phyloP scores from a whole-genome alignment of 495 filamentous ascomycete species.

The Opeltia flavorubescens region DNA sequence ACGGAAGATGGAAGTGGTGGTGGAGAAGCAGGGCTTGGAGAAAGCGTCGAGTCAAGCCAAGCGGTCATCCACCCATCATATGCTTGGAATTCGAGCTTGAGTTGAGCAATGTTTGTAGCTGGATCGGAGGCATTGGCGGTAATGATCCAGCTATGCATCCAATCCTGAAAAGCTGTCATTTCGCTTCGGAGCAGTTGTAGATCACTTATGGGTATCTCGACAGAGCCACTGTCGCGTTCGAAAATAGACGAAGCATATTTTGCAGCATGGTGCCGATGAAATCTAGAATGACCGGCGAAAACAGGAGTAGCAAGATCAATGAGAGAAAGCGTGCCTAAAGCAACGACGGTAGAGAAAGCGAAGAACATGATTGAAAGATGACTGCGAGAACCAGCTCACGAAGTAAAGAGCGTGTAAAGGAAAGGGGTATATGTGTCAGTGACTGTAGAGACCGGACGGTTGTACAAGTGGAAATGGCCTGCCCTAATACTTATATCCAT shows the following conservation, averaged over 20 bases:
- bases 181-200: constrained; percentile 8
- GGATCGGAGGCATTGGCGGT: constrained; percentile 1
- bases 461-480: neutral
- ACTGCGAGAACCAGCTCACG: constrained; percentile 10
- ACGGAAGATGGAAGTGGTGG: constrained; percentile 1
- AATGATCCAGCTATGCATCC: constrained; percentile 11
- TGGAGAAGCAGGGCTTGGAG: neutral
- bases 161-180: constrained; percentile 9
- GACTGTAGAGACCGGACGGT: neutral
- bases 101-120: constrained; percentile 3
- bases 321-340: constrained; percentile 6
- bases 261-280: constrained; percentile 2
- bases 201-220: constrained; percentile 4
- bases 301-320: constrained; percentile 3
- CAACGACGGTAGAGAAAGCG: constrained; percentile 2
- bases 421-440: neutral
- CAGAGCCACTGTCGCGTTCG: neutral
- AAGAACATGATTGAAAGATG: constrained; percentile 7
- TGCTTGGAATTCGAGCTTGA: constrained; percentile 11
- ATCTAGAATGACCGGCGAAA: constrained; percentile 7
- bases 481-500: constrained; percentile 4
- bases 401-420: constrained; percentile 5
- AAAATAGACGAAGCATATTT: neutral
- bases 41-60: constrained; percentile 4
- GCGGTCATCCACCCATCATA: constrained; percentile 13